phyloP scores from a whole-genome alignment of 1,284 basidiomycete species.

The Trichosporon sp. region DNA sequence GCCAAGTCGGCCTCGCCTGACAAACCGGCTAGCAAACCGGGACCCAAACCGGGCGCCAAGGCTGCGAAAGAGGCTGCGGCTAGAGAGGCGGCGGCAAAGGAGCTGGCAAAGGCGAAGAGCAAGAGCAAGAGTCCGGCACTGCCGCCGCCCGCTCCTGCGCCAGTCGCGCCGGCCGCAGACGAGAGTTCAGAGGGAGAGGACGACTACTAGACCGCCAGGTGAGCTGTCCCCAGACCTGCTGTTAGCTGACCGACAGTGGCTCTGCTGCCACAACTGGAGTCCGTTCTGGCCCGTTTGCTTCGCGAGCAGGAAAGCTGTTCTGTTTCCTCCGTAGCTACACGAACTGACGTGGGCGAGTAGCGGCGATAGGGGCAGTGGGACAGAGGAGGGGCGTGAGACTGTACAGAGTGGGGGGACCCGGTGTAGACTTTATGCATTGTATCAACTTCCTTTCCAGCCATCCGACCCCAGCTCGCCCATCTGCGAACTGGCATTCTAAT shows the following conservation, averaged over 20 bases:
- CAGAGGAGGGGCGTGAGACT: neutral
- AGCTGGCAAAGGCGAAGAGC: neutral
- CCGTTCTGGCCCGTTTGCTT: neutral
- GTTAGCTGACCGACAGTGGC: neutral
- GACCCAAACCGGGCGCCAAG: neutral
- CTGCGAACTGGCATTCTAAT: neutral
- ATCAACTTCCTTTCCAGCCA: neutral
- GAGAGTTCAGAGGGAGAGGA: constrained; percentile 32
- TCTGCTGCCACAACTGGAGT: neutral
- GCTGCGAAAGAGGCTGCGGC: neutral
- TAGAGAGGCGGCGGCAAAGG: constrained; percentile 1
- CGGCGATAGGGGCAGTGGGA: too few relatives aligned
- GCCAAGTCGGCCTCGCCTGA: neutral
- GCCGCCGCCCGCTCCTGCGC: constrained; percentile 3
- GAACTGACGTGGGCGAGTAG: too few relatives aligned
- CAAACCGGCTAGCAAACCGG: neutral
- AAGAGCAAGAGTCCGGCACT: constrained; percentile 11
- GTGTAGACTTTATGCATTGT: constrained; percentile 10
- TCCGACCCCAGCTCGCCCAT: neutral
- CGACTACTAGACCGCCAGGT: constrained; percentile 25
- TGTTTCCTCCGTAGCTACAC: too few relatives aligned
- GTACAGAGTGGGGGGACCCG: neutral
- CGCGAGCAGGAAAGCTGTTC: neutral
- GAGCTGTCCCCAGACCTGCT: too few relatives aligned
- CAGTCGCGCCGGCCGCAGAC: constrained; percentile 7